Percentiles rank a stretch among this genome's conserved stretches.
Conservation (phyloP, 2,329 filamentous ascomycete genomes). For the Pseudogymnoascus sp. region DNA sequence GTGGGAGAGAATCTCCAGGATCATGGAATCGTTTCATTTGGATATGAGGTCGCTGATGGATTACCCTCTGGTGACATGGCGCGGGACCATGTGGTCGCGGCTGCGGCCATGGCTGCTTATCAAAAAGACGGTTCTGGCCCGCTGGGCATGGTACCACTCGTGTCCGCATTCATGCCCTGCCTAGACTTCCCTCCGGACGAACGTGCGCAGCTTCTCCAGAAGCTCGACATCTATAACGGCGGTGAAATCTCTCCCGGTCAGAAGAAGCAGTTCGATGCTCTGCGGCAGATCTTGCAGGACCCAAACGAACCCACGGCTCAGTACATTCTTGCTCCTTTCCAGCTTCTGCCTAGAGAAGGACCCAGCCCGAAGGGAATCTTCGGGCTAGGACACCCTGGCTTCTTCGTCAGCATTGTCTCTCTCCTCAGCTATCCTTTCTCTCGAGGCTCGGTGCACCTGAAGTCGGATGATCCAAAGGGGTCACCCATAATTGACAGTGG, state of each 20-base stretch:
- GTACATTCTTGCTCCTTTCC: conserved; percentile 15
- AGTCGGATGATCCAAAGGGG: conserved; percentile 28
- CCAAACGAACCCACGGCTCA: conserved; percentile 14
- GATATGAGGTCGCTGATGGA: conserved; percentile 11
- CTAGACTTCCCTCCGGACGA: conserved; percentile 7
- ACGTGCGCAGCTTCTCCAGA: conserved; percentile 8
- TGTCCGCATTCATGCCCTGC: conserved; percentile 16
- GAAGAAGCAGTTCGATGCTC: conserved; percentile 11
- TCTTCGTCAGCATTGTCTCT: conserved; percentile 25
- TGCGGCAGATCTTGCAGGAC: conserved; percentile 11
- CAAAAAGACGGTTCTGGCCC: conserved; percentile 14
- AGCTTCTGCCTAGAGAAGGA: conserved; percentile 14
- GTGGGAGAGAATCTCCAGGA: conserved; percentile 20
- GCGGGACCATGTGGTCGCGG: conserved; percentile 13
- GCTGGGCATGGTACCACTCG: conserved; percentile 11
- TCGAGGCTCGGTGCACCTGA: conserved; percentile 36
- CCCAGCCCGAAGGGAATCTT: conserved; percentile 13
- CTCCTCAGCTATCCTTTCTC: conserved; percentile 35
- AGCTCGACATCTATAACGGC: conserved; percentile 3
- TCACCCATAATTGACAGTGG: conserved; percentile 36
- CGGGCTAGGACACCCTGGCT: conserved; percentile 14
- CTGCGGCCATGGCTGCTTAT: conserved; percentile 14
- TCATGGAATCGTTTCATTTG: conserved; percentile 10
- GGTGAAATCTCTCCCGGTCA: conserved; percentile 3
- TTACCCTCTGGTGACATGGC: conserved; percentile 12